Evolutionary conservation across 169 alveolate species (phyloP), one percentile per base, ranked within the genome.

Genomic region (Plasmodium blacklocki): DNA sequence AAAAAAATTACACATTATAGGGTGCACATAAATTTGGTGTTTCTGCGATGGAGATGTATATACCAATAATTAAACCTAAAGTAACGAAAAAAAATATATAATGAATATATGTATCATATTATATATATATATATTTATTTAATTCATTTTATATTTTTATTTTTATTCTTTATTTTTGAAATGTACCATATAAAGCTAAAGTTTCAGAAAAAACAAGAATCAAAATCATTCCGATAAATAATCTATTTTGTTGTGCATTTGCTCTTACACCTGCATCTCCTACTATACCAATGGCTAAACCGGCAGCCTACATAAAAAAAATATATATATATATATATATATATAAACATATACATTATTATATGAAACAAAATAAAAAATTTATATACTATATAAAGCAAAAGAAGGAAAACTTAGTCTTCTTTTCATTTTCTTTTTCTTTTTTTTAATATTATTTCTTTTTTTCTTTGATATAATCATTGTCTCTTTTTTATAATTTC

Each of bases 181-280:
- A 68, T 88, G 63, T 56, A 83, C 99, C 99, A 96, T 98, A 98
- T 54, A 98, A 97, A 21, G 99, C 99, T 72, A 98, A 95, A 47
- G 99, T 99, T 93, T 99, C 99, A 62, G 99, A 99, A 95, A 99
- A 99, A 91, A 99, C 98, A 93, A 99, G 98, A 92, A 98, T 99
- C 75, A 99, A 96, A 91, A 98, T 97, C 99, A 99, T 98, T 59
- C 99, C 99, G 74, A 98, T 99, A 93, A 98, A 98, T 74, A 99
- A 96, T 88, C 98, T 96, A 26, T 98, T 98, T 94, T 99, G 99
- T 96, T 98, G 99, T 4, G 99, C 99, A 91, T 98, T 97, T 43
- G 99, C 99, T 89, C 99, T 97, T 52, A 98, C 99, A 93, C 99
- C 99, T 21, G 99, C 99, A 91, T 99, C 99, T 67, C 99, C 99